Conservation (phyloP, 1,284 basidiomycete genomes). For the Rhodotorula sp. region DNA sequence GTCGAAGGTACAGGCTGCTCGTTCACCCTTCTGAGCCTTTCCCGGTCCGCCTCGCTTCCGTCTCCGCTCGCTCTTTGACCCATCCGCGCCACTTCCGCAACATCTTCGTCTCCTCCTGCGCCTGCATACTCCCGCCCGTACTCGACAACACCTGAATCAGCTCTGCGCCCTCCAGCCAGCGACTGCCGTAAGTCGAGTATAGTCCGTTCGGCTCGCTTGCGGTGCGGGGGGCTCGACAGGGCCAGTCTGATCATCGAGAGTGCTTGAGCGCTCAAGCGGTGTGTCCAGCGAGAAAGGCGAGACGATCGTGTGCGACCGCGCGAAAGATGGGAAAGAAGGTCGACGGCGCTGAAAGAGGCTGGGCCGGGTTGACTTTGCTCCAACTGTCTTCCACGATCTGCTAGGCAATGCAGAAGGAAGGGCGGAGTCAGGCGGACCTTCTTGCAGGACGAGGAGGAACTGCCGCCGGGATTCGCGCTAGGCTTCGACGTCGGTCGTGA, state of each 20-base stretch:
- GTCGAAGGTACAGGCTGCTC: not conserved
- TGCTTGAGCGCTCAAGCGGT: not conserved
- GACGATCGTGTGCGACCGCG: too few species aligned
- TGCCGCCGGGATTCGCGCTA: not conserved
- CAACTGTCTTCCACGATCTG: too few species aligned
- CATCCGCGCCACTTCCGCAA: constrained; percentile 11
- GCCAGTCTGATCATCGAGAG: not conserved
- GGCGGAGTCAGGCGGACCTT: not conserved
- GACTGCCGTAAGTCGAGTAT: not conserved
- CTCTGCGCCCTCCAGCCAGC: not conserved
- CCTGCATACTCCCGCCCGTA: too few species aligned
- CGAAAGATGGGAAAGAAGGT: too few species aligned
- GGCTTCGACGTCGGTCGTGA: not conserved
- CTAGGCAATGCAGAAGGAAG: not conserved
- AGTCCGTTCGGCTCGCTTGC: not conserved
- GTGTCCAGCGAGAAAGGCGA: not conserved
- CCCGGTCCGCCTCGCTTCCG: not conserved
- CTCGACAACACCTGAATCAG: not conserved
- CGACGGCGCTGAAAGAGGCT: too few species aligned
- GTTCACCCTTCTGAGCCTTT: not conserved
- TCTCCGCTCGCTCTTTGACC: constrained; percentile 3
- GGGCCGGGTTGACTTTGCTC: too few species aligned
- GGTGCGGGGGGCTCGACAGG: not conserved
- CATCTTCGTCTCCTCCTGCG: not conserved
- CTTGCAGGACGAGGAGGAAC: constrained; percentile 1